A percentile compares a stretch with the other conserved stretches of the same genome.
These are phyloP conservation scores for Firmiana major DNA, from an alignment of 345 rosid species.

Conservation along the genomic window DNA sequence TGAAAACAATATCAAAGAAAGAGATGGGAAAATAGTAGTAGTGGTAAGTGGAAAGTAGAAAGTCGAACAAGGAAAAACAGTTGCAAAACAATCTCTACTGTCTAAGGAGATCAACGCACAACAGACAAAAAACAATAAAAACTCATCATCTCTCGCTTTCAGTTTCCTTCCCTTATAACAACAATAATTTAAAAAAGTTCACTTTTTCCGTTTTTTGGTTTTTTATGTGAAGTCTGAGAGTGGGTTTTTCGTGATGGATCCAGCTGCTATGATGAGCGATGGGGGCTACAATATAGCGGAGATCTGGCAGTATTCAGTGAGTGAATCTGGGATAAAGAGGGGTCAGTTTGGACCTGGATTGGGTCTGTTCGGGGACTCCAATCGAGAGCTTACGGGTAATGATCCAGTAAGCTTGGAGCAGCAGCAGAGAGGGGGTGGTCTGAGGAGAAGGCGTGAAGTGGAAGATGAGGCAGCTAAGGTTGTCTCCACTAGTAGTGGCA, in stretches of 20 bases:
- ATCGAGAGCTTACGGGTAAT: constrained; percentile 31
- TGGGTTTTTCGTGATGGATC: constrained; percentile 50
- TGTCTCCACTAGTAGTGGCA: constrained; percentile 47
- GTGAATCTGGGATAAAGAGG: constrained; percentile 29
- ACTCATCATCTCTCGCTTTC: background rate
- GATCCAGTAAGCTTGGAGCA: constrained; percentile 43
- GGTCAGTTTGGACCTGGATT: constrained; percentile 31
- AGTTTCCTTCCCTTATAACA: no score
- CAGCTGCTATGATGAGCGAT: constrained; percentile 58
- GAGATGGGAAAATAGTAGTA: background rate
- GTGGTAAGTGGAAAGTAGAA: background rate
- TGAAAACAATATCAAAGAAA: background rate
- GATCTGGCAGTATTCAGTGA: constrained; percentile 77
- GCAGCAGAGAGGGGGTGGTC: constrained; percentile 22
- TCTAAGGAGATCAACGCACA: no score
- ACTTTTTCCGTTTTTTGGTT: background rate
- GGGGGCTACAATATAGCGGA: constrained; percentile 53
- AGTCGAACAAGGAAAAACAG: no score
- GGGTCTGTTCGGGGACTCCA: constrained; percentile 30
- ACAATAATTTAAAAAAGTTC: background rate
- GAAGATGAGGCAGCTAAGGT: constrained; percentile 46
- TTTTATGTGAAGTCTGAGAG: no score
- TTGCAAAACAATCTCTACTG: constrained; percentile 40
- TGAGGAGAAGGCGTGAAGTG: constrained; percentile 52
- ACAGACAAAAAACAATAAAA: background rate